Base-by-base conservation (phyloP, 2,329 filamentous ascomycete genomes). In the Fusarium sterilihyphosum region DNA sequence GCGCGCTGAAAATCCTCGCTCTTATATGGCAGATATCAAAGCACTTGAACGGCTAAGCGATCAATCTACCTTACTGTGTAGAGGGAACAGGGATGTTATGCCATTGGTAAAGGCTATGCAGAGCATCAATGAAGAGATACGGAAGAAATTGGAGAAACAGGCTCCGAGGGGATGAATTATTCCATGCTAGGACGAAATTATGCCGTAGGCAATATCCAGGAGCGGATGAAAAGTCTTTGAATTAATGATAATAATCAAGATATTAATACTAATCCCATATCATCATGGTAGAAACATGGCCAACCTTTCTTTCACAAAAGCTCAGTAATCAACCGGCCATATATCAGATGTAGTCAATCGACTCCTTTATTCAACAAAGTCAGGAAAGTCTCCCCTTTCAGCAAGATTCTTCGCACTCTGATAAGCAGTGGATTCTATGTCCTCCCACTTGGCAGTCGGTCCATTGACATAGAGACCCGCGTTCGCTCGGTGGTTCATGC, bases 71-170 rank as follows among this genome's bases (percentile, higher is more conserved):
- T 44, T 70, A 3, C 53, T 78, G 31, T 71, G 75, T 9, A 71
- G 67, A n/a, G 71, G 70, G 0, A 74, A 81, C 20, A 74, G 60
- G 33, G 79, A 80, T 37, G 75, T 81, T 37, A 61, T 74, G 44
- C 79, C 79, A 1, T 61, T 81, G 26, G 66, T 80, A 2, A 72
- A 73, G 35, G 79, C 79, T 6, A 74, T 81, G 54, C 77, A 77
- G 38, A 74, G 52, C 17, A 70, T 81, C 4, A 78, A 75, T 14
- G 61, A 64, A 4, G 79, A 80, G 38, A 76, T 81, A 31, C 69
- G 67, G 33, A 73, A 63, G 31, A 75, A 70, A 24, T 17, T 71
- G 17, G 58, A 49, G 3, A 65, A 54, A 3, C 26, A 40, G 3
- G 17, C n/a, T 1, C 40, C 24, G 41, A 35, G 5, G 17, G 37